These are phyloP conservation scores for Claviceps sp. DNA, from an alignment of 2,329 filamentous ascomycete species.

Conservation along the genomic window DNA sequence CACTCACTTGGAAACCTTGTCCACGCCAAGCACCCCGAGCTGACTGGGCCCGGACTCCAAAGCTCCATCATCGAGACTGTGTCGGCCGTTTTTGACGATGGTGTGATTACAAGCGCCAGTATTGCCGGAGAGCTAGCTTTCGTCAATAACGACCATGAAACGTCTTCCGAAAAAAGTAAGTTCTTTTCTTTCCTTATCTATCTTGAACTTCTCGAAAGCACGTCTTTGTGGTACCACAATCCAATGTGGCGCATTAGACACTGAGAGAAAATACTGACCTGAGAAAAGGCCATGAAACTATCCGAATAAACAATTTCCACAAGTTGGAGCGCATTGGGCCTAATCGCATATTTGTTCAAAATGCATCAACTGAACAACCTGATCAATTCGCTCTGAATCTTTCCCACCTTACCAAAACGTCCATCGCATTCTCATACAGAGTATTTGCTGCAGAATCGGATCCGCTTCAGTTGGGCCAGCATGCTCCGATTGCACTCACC, in stretches of 20 bases:
- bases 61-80: constrained; percentile 85
- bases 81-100: constrained; percentile 70
- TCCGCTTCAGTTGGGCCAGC: constrained; percentile 28
- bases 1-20: constrained; percentile 60
- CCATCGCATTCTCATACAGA: constrained; percentile 86
- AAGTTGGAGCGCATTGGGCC: constrained; percentile 85
- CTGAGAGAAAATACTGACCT: not conserved
- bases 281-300: constrained; percentile 35
- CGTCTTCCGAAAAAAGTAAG: constrained; percentile 34
- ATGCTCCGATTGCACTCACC: constrained; percentile 60
- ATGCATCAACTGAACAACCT: constrained; percentile 46
- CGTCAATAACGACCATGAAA: constrained; percentile 51
- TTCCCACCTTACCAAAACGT: constrained; percentile 56
- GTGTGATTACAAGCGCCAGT: constrained; percentile 54
- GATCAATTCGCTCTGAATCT: constrained; percentile 74
- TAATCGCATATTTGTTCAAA: constrained; percentile 80
- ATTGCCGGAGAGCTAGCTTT: constrained; percentile 84
- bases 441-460: constrained; percentile 55
- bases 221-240: not conserved
- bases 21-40: constrained; percentile 68
- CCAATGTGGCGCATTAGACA: not conserved
- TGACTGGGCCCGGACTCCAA: constrained; percentile 68
- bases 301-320: constrained; percentile 78
- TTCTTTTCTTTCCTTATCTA: constrained; percentile 4
- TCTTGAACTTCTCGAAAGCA: not conserved